A percentile compares a stretch with the other conserved stretches of the same genome.
phyloP scores from a whole-genome alignment of 2,329 filamentous ascomycete species.

The Bipolaris oryzae region DNA sequence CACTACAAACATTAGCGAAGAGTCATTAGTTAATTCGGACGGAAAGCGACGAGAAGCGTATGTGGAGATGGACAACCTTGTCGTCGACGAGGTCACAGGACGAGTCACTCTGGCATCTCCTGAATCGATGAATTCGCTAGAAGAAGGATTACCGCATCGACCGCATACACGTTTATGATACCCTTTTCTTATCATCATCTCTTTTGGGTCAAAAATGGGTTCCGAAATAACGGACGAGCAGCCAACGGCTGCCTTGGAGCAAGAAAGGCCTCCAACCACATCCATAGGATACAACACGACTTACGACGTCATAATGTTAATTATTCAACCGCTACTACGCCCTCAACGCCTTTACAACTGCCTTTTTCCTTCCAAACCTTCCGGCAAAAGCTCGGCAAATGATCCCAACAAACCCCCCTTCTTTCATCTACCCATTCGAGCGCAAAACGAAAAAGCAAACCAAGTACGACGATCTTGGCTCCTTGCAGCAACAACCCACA shows the following conservation, averaged over 20 bases:
- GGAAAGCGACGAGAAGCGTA: not conserved
- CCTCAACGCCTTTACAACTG: too few relatives aligned
- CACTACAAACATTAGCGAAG: not conserved
- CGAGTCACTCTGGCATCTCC: not conserved
- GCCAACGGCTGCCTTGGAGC: not conserved
- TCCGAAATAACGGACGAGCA: not conserved
- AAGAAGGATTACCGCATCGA: not conserved
- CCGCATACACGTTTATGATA: not conserved
- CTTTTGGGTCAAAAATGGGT: not conserved
- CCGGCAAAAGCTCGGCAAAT: too few relatives aligned
- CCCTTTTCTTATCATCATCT: not conserved
- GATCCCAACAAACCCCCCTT: too few relatives aligned
- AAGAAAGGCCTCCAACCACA: not conserved
- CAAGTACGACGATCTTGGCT: too few relatives aligned
- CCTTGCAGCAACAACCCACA: too few relatives aligned
- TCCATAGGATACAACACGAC: not conserved
- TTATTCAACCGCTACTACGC: too few relatives aligned
- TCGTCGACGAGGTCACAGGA: not conserved
- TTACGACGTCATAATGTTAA: not conserved
- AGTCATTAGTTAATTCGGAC: not conserved
- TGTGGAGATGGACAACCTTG: not conserved
- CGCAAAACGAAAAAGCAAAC: too few relatives aligned
- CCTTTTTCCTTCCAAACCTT: too few relatives aligned
- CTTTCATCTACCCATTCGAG: too few relatives aligned
- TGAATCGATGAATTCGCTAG: not conserved